A percentile compares a stretch with the other conserved stretches of the same genome.
These are phyloP conservation scores for Immersiella caudata DNA, from an alignment of 495 filamentous ascomycete species.

Conservation along the genomic window DNA sequence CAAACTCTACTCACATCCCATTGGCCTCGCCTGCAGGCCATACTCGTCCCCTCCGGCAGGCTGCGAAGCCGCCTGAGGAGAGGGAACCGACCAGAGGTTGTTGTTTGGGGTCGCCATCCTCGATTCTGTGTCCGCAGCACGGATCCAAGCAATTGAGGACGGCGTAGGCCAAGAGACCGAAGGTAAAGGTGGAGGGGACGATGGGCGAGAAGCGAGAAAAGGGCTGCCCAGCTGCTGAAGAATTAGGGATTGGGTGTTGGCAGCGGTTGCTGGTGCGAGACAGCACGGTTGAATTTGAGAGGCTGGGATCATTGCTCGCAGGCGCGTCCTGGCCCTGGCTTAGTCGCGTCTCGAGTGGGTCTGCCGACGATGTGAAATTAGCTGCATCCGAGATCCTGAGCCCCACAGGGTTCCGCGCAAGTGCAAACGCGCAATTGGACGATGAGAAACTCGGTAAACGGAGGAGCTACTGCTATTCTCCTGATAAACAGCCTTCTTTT, in stretches of 20 bases:
- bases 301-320: conserved; percentile 37
- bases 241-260: conserved; percentile 12
- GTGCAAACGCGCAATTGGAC: background rate
- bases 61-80: conserved; percentile 30
- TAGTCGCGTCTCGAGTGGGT: conserved; percentile 37
- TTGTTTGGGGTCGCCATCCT: conserved; percentile 32
- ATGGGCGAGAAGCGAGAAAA: background rate
- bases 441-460: background rate
- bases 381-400: conserved; percentile 11
- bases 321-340: conserved; percentile 30
- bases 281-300: conserved; percentile 32
- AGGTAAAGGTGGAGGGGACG: background rate
- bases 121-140: conserved; percentile 20
- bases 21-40: conserved; percentile 51
- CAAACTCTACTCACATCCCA: conserved; percentile 53
- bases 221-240: background rate
- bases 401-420: conserved; percentile 4
- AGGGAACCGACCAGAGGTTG: conserved; percentile 32
- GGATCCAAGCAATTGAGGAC: conserved; percentile 24
- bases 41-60: conserved; percentile 54
- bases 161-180: background rate
- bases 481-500: background rate
- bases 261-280: conserved; percentile 12
- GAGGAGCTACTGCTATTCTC: background rate
- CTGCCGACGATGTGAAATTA: conserved; percentile 18